Conservation (phyloP, 495 filamentous ascomycete species). For the Terfezia boudieri region DNA sequence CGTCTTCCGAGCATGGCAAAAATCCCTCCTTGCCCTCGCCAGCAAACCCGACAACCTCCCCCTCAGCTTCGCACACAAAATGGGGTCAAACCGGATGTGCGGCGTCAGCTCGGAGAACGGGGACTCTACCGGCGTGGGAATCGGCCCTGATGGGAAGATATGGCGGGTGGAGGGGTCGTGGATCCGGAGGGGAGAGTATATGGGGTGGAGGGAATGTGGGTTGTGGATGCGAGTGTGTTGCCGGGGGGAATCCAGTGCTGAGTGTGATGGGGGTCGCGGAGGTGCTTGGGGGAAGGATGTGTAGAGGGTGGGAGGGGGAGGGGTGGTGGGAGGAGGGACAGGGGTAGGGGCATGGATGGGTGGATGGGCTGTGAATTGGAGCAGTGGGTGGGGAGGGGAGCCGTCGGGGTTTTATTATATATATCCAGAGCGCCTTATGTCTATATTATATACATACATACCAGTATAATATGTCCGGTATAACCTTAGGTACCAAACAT, state of each 20-base stretch:
- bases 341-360: too few relatives aligned
- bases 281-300: constrained; percentile 33
- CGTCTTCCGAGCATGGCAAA: neutral
- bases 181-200: constrained; percentile 54
- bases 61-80: neutral
- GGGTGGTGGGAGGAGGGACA: neutral
- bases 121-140: neutral
- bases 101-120: neutral
- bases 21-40: neutral
- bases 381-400: too few relatives aligned
- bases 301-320: constrained; percentile 17
- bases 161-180: constrained; percentile 34
- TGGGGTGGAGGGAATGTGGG: constrained; percentile 49
- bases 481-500: too few relatives aligned
- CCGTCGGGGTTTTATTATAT: too few relatives aligned
- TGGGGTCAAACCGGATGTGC: neutral
- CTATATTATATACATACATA: too few relatives aligned
- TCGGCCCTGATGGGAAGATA: neutral
- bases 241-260: constrained; percentile 82
- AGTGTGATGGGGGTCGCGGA: constrained; percentile 70
- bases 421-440: too few relatives aligned
- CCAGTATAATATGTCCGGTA: too few relatives aligned
- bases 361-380: too few relatives aligned
- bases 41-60: neutral
- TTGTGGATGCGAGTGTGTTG: constrained; percentile 74